Conservation (phyloP, 2,329 filamentous ascomycete genomes). For the Colletotrichum cordylinicola region DNA sequence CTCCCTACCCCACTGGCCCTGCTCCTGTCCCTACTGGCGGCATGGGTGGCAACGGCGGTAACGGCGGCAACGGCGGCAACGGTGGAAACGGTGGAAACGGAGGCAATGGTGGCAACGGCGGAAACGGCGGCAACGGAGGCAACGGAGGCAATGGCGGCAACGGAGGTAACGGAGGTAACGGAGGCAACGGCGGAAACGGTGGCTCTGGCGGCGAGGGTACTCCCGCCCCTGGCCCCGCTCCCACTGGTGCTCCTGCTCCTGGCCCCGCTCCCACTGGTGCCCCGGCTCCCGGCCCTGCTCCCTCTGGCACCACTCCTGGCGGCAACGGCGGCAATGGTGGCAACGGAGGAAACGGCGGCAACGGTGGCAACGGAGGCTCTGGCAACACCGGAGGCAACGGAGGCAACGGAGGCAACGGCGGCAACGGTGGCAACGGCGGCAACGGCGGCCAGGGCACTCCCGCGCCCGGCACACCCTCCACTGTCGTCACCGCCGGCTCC, state of each 20-base stretch:
- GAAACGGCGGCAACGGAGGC: background rate
- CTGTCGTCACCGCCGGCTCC: constrained; percentile 16
- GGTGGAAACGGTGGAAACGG: background rate
- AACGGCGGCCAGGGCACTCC: background rate
- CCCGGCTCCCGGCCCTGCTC: background rate
- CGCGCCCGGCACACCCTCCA: background rate
- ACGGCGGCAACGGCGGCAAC: background rate
- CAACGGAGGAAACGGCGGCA: background rate
- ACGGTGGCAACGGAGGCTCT: too few relatives aligned
- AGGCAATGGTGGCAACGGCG: accelerated
- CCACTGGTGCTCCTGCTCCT: background rate
- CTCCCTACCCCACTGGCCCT: background rate
- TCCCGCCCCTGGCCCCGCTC: background rate
- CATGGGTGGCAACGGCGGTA: background rate
- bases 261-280: background rate
- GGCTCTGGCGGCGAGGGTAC: background rate
- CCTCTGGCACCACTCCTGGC: background rate
- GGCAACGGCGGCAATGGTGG: background rate
- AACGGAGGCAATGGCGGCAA: background rate
- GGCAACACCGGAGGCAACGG: too few relatives aligned
- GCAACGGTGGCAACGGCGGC: background rate
- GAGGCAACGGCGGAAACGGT: background rate
- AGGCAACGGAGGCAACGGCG: background rate
- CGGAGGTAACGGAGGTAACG: background rate
- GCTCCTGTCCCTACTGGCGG: background rate